Evolutionary conservation across 257 asterid genomes (phyloP).

Genomic region (Solanum stenotomum): DNA sequence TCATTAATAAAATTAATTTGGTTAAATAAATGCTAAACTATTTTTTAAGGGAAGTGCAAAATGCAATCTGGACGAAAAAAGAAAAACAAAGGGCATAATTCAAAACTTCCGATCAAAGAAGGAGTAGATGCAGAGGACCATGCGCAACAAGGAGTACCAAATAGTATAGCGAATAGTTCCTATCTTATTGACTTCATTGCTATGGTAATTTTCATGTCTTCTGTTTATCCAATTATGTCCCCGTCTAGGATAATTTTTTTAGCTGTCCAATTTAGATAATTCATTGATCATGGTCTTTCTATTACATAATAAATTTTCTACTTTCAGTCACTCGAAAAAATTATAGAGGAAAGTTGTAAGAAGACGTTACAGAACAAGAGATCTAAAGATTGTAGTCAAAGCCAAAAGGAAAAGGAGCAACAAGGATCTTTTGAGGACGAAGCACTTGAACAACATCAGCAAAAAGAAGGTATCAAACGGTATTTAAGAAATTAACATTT

Average conservation of each 20-base stretch:
- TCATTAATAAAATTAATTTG: background rate
- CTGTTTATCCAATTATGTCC: background rate
- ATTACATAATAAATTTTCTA: background rate
- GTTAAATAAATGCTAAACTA: background rate
- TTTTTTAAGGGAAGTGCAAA: background rate
- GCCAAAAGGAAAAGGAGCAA: background rate
- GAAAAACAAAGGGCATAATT: background rate
- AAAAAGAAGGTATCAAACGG: background rate
- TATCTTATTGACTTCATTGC: background rate
- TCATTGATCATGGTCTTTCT: background rate
- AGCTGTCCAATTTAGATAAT: background rate
- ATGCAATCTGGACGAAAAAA: background rate
- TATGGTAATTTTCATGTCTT: background rate
- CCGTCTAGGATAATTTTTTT: no score
- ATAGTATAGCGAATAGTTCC: background rate
- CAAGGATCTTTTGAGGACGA: background rate
- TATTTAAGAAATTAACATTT: background rate
- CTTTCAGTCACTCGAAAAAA: background rate
- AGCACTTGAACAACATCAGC: background rate
- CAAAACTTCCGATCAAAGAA: background rate
- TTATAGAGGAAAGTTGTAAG: background rate
- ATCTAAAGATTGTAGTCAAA: background rate
- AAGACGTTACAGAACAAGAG: background rate
- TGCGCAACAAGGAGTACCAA: background rate
- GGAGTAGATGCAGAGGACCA: background rate